phyloP scores from a whole-genome alignment of 169 alveolate species.

The Plasmodium cynomolgi region DNA sequence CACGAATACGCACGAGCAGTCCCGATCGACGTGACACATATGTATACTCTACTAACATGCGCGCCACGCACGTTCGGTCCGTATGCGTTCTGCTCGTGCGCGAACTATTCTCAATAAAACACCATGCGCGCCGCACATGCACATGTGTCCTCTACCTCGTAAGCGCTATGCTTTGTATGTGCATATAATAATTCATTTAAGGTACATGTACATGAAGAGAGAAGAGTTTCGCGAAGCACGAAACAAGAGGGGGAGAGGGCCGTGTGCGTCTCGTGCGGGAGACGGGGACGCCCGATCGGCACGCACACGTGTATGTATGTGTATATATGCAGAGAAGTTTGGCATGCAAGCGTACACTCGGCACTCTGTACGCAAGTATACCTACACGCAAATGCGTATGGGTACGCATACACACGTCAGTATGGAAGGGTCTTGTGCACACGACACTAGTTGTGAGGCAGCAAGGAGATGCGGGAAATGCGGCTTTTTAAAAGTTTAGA shows the following conservation, averaged over 20 bases:
- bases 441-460: not conserved
- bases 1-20: not conserved
- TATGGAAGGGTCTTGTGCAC: not conserved
- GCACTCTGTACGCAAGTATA: not conserved
- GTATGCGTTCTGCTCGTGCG: not conserved
- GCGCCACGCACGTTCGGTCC: not conserved
- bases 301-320: not conserved
- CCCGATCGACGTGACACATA: not conserved
- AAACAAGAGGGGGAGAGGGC: not conserved
- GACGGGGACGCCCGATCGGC: not conserved
- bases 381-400: not conserved
- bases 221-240: not conserved
- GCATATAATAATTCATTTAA: slow-evolving; percentile 1
- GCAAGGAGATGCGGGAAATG: not conserved
- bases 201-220: not conserved
- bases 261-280: not conserved
- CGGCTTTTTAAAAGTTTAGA: slow-evolving; percentile 23
- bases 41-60: not conserved
- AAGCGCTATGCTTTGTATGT: not conserved
- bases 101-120: not conserved
- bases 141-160: not conserved
- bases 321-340: not conserved
- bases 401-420: not conserved
- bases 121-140: not conserved
- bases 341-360: not conserved